These are phyloP conservation scores for Populus davidiana DNA, from an alignment of 345 rosid genomes.

Conservation along the genomic window DNA sequence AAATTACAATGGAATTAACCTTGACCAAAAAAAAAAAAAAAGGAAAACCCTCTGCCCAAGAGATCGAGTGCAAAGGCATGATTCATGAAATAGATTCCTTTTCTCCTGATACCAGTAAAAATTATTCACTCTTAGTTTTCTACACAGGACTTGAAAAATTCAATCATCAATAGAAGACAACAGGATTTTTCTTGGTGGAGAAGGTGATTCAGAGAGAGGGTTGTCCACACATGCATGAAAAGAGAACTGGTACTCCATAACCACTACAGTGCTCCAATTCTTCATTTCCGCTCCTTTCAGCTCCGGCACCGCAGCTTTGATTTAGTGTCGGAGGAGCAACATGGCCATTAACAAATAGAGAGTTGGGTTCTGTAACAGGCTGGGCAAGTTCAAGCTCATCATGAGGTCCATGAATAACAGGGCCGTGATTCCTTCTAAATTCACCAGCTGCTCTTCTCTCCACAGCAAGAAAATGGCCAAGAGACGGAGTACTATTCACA, in stretches of 20 bases:
- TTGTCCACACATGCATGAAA: slow-evolving; percentile 41
- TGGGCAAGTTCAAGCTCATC: slow-evolving; percentile 29
- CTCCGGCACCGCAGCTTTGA: slow-evolving; percentile 4
- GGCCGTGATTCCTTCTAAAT: slow-evolving; percentile 28
- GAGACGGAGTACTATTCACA: slow-evolving; percentile 34
- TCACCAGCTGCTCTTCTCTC: slow-evolving; percentile 46
- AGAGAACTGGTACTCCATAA: slow-evolving; percentile 27
- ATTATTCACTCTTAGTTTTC: not conserved
- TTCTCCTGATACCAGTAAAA: not conserved
- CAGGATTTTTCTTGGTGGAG: not conserved
- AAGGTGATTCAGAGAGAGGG: slow-evolving; percentile 4
- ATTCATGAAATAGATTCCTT: not conserved
- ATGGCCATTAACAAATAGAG: slow-evolving; percentile 44
- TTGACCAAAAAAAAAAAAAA: no score
- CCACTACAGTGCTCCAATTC: slow-evolving; percentile 19
- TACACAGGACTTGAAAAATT: slow-evolving; percentile 11
- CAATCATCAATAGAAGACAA: slow-evolving; percentile 3
- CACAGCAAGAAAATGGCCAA: slow-evolving; percentile 48
- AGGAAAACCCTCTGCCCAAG: no score
- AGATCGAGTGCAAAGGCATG: not conserved
- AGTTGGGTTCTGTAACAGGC: slow-evolving; percentile 22
- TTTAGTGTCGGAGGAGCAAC: slow-evolving; percentile 41
- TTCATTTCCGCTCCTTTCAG: slow-evolving; percentile 15
- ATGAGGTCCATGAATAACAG: slow-evolving; percentile 20
- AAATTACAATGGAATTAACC: no score